Evolutionary conservation across 2,329 filamentous ascomycete species (phyloP).

Genomic region (Claviceps sp.): DNA sequence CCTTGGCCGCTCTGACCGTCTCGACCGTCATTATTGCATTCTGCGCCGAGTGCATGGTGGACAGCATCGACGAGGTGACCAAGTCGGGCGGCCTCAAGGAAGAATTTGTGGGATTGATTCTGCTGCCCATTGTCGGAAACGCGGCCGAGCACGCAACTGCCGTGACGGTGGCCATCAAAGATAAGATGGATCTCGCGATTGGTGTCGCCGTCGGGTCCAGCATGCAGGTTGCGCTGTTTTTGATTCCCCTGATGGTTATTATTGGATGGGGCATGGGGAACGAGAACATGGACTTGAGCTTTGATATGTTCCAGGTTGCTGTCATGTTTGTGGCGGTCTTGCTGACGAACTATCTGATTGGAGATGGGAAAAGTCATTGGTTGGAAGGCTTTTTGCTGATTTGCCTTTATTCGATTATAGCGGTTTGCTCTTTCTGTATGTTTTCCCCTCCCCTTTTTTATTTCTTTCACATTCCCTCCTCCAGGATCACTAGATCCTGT

Average conservation of each 20-base stretch:
- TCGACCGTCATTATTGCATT: conserved; percentile 70
- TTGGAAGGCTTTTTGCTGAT: conserved; percentile 66
- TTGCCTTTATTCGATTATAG: conserved; percentile 69
- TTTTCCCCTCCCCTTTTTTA: conserved; percentile 7
- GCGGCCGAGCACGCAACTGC: conserved; percentile 72
- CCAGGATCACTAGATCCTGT: background rate
- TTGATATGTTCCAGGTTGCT: conserved; percentile 63
- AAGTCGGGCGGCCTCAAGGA: conserved; percentile 45
- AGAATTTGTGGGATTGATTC: conserved; percentile 68
- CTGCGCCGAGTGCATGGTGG: conserved; percentile 68
- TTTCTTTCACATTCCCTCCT: background rate
- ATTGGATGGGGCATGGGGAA: conserved; percentile 63
- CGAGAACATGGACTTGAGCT: conserved; percentile 67
- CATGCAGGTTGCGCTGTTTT: conserved; percentile 69
- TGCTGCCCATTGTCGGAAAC: conserved; percentile 73
- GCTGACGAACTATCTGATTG: conserved; percentile 74
- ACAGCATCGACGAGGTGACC: conserved; percentile 57
- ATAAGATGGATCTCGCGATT: conserved; percentile 76
- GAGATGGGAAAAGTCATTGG: conserved; percentile 73
- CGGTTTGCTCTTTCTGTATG: conserved; percentile 50
- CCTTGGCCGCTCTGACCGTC: conserved; percentile 55
- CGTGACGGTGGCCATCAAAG: conserved; percentile 66
- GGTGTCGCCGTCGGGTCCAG: conserved; percentile 68
- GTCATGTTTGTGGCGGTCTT: conserved; percentile 34
- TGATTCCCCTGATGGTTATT: conserved; percentile 63